Evolutionary conservation across 2,329 filamentous ascomycete genomes (phyloP).

Genomic region (Fusarium poae): DNA sequence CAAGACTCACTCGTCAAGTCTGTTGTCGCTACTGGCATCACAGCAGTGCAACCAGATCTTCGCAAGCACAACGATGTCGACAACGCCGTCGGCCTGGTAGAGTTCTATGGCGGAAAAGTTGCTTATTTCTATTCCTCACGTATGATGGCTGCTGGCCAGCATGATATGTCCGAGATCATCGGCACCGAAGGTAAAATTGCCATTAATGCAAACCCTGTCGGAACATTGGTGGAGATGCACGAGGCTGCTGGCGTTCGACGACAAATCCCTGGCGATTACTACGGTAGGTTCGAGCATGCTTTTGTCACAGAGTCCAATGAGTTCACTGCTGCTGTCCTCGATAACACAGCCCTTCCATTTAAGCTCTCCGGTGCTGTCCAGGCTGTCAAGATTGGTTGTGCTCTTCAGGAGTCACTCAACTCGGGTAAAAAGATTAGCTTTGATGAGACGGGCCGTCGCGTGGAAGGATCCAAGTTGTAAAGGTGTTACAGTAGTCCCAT

Average conservation of each 20-base stretch:
- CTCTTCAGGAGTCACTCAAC: slow-evolving; percentile 69
- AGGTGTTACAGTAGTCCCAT: background rate
- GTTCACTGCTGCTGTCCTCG: slow-evolving; percentile 71
- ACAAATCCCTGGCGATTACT: slow-evolving; percentile 72
- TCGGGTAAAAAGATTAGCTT: slow-evolving; percentile 70
- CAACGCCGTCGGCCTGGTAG: slow-evolving; percentile 66
- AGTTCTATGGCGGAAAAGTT: slow-evolving; percentile 74
- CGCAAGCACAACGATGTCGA: slow-evolving; percentile 52
- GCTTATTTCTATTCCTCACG: slow-evolving; percentile 74
- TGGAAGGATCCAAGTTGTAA: slow-evolving; percentile 44
- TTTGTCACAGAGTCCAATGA: slow-evolving; percentile 75
- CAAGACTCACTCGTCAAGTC: slow-evolving; percentile 52
- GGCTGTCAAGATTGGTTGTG: slow-evolving; percentile 71
- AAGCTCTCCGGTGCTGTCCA: slow-evolving; percentile 69
- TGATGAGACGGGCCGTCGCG: slow-evolving; percentile 58
- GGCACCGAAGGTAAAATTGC: slow-evolving; percentile 74
- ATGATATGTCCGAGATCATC: slow-evolving; percentile 76
- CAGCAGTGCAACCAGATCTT: slow-evolving; percentile 51
- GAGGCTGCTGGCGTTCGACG: slow-evolving; percentile 64
- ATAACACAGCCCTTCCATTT: slow-evolving; percentile 68
- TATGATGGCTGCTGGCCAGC: slow-evolving; percentile 79
- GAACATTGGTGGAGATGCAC: slow-evolving; percentile 68
- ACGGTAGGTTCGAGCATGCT: slow-evolving; percentile 72
- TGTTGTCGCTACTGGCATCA: slow-evolving; percentile 51
- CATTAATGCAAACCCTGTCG: slow-evolving; percentile 70